These are phyloP conservation scores for Kurtzmaniella fragi DNA, from an alignment of 805 yeast species.

Conservation along the genomic window DNA sequence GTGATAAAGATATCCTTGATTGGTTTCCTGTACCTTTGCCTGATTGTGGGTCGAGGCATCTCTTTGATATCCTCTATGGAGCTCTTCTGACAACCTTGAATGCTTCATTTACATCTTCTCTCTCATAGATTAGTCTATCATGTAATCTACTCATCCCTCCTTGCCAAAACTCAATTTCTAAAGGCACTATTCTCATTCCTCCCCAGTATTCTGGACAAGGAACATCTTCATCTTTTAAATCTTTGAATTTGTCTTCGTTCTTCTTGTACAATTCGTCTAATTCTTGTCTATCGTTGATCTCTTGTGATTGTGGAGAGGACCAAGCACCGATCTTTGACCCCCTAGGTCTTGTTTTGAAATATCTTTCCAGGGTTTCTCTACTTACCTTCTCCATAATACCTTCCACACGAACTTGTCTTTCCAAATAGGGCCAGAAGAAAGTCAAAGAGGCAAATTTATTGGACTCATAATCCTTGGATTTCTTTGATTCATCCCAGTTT, in stretches of 20 bases:
- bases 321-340: constrained; percentile 95
- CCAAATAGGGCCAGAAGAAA: constrained; percentile 88
- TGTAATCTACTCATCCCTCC: constrained; percentile 88
- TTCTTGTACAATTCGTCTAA: constrained; percentile 49
- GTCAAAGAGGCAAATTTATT: constrained; percentile 80
- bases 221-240: constrained; percentile 51
- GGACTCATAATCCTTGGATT: constrained; percentile 60
- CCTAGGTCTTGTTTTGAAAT: constrained; percentile 84
- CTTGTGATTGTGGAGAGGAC: constrained; percentile 85
- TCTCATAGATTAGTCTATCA: constrained; percentile 73
- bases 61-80: too few relatives aligned
- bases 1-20: too few relatives aligned
- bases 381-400: constrained; percentile 74
- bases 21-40: too few relatives aligned
- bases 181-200: constrained; percentile 81
- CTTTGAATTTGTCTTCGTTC: constrained; percentile 55
- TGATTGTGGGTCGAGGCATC: too few relatives aligned
- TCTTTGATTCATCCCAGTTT: constrained; percentile 86
- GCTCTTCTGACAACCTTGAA: constrained; percentile 73
- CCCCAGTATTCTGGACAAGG: constrained; percentile 98
- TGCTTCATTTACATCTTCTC: constrained; percentile 41
- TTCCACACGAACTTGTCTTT: constrained; percentile 91
- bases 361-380: constrained; percentile 68
- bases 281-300: constrained; percentile 53
- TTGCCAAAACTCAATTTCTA: constrained; percentile 96